Base-by-base conservation (phyloP, 805 yeast genomes). In the Wickerhamomyces sydowiorum region DNA sequence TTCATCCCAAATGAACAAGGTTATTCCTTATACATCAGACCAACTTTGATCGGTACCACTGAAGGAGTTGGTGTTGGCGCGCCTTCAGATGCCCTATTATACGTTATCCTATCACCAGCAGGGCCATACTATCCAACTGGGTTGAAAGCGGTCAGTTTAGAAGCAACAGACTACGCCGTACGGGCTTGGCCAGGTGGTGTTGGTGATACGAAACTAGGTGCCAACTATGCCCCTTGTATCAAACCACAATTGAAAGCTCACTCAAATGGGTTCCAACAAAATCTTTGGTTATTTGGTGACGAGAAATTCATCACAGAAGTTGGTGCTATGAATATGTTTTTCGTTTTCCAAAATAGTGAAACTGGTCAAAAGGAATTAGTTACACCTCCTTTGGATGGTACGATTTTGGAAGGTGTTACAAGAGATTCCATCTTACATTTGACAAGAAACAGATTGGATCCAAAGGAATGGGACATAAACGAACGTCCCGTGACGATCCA, bases 141-240 rank as follows among this genome's bases (percentile, higher is more conserved):
- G 17, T 91, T 91, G 80, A 89, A 90, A 69, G 96, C 98, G 33
- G 96, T 93, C 41, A 74, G 78, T 47, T 75, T 93, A 50, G 96
- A 91, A 69, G 97, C 98, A 52, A 90, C 96, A 28, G 96, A 88
- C 61, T 81, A 86, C 55, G 96, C 96, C 39, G 90, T 90, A 27
- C 85, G 99, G 72, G 98, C 99, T 25, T 91, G 98, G 98, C 98
- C 98, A 61, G 96, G 96, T 59, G 99, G 98, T 65, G 89, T 81
- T 55, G 99, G 99, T 67, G 85, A 91, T 78, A 83, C 79, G 66
- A 91, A 91, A 69, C 78, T 91, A 57, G 99, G 99, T 66, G 97
- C 96, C 47, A 91, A 91, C 73, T 91, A 91, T 61, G 99, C 97
- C 35, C 97, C 98, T 48, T 86, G 96, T 64, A 80, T 90, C 57